phyloP scores from a whole-genome alignment of 2,329 filamentous ascomycete genomes.

The Onygenales sp. region DNA sequence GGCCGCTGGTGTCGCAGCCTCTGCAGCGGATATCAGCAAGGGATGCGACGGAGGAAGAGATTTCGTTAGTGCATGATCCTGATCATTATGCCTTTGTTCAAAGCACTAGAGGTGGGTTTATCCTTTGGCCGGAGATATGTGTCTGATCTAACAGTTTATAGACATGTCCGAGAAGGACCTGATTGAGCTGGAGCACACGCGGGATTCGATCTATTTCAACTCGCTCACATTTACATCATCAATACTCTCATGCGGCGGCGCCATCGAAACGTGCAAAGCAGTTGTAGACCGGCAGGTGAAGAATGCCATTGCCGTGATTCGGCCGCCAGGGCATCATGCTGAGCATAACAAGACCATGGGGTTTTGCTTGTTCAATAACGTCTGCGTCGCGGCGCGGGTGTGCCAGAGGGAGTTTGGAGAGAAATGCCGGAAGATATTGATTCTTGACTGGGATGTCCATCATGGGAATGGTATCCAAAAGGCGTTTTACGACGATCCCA shows the following conservation, averaged over 20 bases:
- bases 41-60: constrained; percentile 68
- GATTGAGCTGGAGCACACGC: constrained; percentile 56
- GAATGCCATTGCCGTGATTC: constrained; percentile 91
- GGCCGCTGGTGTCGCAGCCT: constrained; percentile 42
- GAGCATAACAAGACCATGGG: constrained; percentile 80
- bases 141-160: constrained; percentile 16
- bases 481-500: constrained; percentile 89
- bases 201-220: constrained; percentile 76
- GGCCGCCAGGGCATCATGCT: constrained; percentile 90
- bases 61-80: constrained; percentile 67
- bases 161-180: constrained; percentile 51
- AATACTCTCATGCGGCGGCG: constrained; percentile 76
- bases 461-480: constrained; percentile 90
- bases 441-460: constrained; percentile 80
- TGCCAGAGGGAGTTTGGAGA: constrained; percentile 76
- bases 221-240: constrained; percentile 72
- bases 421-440: constrained; percentile 75
- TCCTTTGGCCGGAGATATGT: not conserved
- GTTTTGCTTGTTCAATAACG: constrained; percentile 97
- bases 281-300: constrained; percentile 76
- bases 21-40: constrained; percentile 65
- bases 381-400: constrained; percentile 80
- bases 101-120: constrained; percentile 34
- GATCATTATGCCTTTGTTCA: constrained; percentile 73
- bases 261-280: constrained; percentile 92